Base-by-base conservation (phyloP, 2,329 filamentous ascomycete genomes). In the Raffaelea arxii region DNA sequence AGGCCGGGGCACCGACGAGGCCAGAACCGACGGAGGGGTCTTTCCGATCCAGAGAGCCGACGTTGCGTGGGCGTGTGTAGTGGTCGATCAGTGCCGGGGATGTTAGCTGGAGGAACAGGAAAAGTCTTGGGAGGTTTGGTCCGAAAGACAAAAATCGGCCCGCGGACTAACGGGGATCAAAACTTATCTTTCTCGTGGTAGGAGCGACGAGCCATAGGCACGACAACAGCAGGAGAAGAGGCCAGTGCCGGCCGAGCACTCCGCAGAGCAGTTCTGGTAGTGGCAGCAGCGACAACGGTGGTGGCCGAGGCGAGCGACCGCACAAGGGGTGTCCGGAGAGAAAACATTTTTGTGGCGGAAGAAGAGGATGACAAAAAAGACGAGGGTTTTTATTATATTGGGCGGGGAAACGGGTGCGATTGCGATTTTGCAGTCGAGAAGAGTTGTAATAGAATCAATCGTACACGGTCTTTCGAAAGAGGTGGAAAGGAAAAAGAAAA, bases 1-100 rank as follows among this genome's bases (percentile, higher is more conserved):
- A 91, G 25, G 88, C 88, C 43, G 88, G 88, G n/a, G 88, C 87
- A 47, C 92, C 80, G 35, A 96, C 90, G 46, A 96, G 84, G 38
- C 90, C 90, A 18, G 90, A 94, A 55, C 90, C 90, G 51, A 96
- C 90, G 54, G 92, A 85, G 47, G 68, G 64, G 55, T 92, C 87
- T 52, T 78, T 78, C 74, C 94, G 94, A 65, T 74, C 67, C 62
- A 77, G 68, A 49, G 74, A 75, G 46, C 74, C 74, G 50, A 75
- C 72, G 54, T 77, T 77, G 49, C 74, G 72, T 23, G 55, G 55
- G 24, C 52, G 52, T 5, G 49, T 53, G 53, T 57, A 57, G 52
- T 57, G 55, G 51, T 57, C 54, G 46, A 56, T 54, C 53, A 57
- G 54, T 55, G 18, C 22, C 37, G 14, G n/a, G 11, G 11, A 11